These are phyloP conservation scores for Tremella fuciformis DNA, from an alignment of 768 basidiomycete genomes.

Conservation along the genomic window DNA sequence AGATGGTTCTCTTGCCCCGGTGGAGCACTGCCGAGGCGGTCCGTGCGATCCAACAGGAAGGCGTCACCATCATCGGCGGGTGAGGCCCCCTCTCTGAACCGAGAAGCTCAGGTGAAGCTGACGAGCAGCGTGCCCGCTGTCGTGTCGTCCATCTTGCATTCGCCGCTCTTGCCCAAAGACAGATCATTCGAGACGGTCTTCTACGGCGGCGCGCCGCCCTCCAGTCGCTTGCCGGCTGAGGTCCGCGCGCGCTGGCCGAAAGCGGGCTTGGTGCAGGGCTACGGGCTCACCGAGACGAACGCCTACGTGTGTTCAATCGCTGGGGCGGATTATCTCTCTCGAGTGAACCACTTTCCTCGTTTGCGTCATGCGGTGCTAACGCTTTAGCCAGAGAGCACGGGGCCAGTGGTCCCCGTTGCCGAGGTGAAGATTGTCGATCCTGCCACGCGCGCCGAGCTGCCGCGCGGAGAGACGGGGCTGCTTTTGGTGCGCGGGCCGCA, in stretches of 20 bases:
- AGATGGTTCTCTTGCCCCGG: conserved; percentile 35
- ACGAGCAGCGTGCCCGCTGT: conserved; percentile 38
- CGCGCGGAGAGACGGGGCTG: conserved; percentile 30
- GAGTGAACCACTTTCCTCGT: conserved; percentile 22
- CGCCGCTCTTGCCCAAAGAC: conserved; percentile 21
- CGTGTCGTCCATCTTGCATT: conserved; percentile 34
- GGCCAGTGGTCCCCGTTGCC: conserved; percentile 41
- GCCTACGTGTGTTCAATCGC: conserved; percentile 46
- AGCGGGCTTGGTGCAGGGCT: conserved; percentile 45
- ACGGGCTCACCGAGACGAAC: conserved; percentile 47
- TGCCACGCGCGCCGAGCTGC: conserved; percentile 19
- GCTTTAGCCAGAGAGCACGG: conserved; percentile 46
- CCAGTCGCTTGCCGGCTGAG: conserved; percentile 34
- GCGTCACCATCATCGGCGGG: conserved; percentile 43
- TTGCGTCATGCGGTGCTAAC: background rate
- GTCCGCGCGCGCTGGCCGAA: conserved; percentile 42
- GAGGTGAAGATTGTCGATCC: conserved; percentile 41
- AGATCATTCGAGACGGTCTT: conserved; percentile 40
- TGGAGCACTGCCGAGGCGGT: conserved; percentile 40
- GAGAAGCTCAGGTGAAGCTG: background rate
- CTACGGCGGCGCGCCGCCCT: conserved; percentile 45
- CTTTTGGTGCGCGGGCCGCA: conserved; percentile 44
- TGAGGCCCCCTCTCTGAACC: conserved; percentile 12
- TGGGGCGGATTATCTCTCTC: conserved; percentile 35
- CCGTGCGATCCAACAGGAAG: conserved; percentile 29